phyloP scores from a whole-genome alignment of 305 asterid genomes.

The Lippia alba region DNA sequence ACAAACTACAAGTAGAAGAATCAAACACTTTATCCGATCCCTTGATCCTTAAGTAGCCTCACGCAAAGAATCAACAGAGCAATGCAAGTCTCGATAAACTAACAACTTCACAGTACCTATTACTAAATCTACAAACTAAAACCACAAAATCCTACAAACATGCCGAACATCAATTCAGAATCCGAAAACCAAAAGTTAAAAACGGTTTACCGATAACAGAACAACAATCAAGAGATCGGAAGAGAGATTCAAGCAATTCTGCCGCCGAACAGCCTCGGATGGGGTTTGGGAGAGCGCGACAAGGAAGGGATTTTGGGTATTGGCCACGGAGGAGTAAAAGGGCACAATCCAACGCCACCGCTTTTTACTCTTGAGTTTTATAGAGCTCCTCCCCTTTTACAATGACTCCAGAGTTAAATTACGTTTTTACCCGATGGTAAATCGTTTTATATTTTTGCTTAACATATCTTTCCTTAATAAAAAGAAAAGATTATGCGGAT shows the following conservation, averaged over 20 bases:
- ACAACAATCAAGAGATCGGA: constrained; percentile 17
- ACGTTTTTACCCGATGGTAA: too few species aligned
- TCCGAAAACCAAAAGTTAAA: neutral
- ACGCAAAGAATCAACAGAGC: neutral
- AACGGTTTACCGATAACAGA: neutral
- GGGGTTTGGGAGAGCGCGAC: neutral
- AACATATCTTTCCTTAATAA: too few species aligned
- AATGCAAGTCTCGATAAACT: neutral
- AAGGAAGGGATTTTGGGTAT: constrained; percentile 15
- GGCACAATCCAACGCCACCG: neutral
- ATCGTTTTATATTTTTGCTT: too few species aligned
- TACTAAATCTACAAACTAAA: constrained; percentile 10
- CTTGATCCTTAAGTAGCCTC: constrained; percentile 13
- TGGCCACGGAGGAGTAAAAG: neutral
- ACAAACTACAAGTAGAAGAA: neutral
- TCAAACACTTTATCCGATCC: neutral
- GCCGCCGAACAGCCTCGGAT: neutral
- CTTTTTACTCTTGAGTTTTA: neutral
- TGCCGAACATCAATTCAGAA: constrained; percentile 8
- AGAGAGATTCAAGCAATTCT: neutral
- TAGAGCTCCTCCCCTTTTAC: too few species aligned
- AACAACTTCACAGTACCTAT: neutral
- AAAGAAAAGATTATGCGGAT: too few species aligned
- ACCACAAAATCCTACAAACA: neutral
- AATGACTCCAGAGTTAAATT: too few species aligned